Evolutionary conservation across 1,284 basidiomycete species (phyloP).

Genomic region (Ganoderma resinaceum): DNA sequence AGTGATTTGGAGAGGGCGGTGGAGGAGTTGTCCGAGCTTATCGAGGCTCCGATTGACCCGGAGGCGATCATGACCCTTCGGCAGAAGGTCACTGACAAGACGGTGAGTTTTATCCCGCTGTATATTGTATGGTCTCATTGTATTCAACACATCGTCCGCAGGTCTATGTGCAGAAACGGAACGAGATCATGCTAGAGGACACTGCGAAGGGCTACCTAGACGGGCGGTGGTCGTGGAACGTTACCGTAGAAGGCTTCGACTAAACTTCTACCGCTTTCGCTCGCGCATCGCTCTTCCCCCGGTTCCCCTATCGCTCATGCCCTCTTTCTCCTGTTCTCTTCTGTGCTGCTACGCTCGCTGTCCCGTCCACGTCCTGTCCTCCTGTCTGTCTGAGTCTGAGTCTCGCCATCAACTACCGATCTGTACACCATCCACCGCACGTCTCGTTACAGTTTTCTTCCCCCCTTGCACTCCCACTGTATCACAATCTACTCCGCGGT

Average conservation of each 20-base stretch:
- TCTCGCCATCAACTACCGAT: neutral
- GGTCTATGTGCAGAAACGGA: constrained; percentile 97
- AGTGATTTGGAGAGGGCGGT: constrained; percentile 96
- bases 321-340: neutral
- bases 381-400: neutral
- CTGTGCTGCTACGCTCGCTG: constrained; percentile 8
- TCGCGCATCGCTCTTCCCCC: constrained; percentile 3
- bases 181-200: constrained; percentile 94
- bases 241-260: constrained; percentile 67
- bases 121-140: constrained; percentile 15
- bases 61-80: constrained; percentile 85
- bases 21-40: constrained; percentile 91
- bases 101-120: constrained; percentile 54
- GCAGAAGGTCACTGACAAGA: constrained; percentile 95
- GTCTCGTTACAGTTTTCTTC: neutral
- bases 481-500: neutral
- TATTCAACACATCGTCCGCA: constrained; percentile 36
- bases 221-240: constrained; percentile 83
- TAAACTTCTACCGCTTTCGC: constrained; percentile 22
- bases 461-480: neutral
- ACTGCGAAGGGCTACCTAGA: constrained; percentile 92
- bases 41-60: constrained; percentile 90
- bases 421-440: neutral
- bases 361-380: neutral
- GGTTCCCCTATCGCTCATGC: neutral